Conservation (phyloP, 2,329 filamentous ascomycete species). For the Cadophora sp. region DNA sequence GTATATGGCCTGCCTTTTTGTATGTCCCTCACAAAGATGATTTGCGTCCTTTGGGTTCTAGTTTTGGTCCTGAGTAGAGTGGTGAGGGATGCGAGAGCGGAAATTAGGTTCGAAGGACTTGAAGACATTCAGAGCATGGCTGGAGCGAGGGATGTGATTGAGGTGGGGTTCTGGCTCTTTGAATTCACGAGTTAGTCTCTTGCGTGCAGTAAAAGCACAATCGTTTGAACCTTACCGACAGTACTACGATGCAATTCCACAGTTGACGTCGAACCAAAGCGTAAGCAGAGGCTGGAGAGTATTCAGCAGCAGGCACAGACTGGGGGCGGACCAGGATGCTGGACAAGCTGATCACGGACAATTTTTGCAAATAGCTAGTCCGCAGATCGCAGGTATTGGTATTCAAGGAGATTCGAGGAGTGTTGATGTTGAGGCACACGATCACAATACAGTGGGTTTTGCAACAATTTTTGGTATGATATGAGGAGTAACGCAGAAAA, state of each 20-base stretch:
- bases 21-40: too few relatives aligned
- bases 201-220: conserved; percentile 7
- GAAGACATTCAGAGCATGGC: conserved; percentile 33
- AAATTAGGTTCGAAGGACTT: conserved; percentile 24
- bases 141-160: conserved; percentile 18
- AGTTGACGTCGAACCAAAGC: conserved; percentile 23
- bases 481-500: conserved; percentile 36
- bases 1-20: conserved; percentile 5
- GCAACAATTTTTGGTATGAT: conserved; percentile 30
- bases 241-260: conserved; percentile 16
- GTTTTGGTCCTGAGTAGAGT: conserved; percentile 15
- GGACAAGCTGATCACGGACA: conserved; percentile 4
- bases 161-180: conserved; percentile 8
- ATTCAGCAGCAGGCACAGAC: conserved; percentile 9
- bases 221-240: conserved; percentile 25
- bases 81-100: conserved; percentile 17
- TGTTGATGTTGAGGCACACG: conserved; percentile 30
- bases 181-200: conserved; percentile 14
- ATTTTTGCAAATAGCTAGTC: not conserved
- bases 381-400: not conserved
- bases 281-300: conserved; percentile 22
- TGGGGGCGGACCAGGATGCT: conserved; percentile 12
- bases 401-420: not conserved
- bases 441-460: conserved; percentile 25
- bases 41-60: too few relatives aligned